Conservation (phyloP, 208 protist genomes). For the Leptomonas pyrrhocoris region DNA sequence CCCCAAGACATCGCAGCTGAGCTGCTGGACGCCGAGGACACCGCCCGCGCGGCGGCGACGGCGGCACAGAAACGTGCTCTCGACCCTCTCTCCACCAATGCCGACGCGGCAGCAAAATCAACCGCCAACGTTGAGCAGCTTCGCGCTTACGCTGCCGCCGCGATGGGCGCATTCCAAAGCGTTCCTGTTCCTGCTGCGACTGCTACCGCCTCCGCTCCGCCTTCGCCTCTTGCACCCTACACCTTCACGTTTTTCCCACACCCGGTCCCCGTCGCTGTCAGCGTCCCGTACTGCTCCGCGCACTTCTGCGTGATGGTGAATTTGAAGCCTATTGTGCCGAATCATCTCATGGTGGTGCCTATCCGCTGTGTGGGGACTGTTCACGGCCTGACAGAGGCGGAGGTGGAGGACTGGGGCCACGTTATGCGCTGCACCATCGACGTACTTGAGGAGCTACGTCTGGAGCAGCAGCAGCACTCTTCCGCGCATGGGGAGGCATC, state of each 20-base stretch:
- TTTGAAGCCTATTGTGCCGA: conserved; percentile 77
- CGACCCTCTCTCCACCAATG: conserved; percentile 41
- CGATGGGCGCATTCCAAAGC: not conserved
- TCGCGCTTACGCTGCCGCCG: not conserved
- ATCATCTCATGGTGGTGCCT: conserved; percentile 85
- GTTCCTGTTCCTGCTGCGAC: too few relatives aligned
- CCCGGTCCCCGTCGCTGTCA: conserved; percentile 37
- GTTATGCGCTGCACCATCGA: conserved; percentile 65
- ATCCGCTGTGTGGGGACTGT: conserved; percentile 78
- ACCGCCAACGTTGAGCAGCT: conserved; percentile 35
- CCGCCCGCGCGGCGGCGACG: conserved; percentile 11
- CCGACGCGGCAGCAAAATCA: conserved; percentile 33
- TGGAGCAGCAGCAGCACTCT: conserved; percentile 2
- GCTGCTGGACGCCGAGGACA: conserved; percentile 13
- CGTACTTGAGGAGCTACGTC: conserved; percentile 51
- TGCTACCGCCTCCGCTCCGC: not conserved
- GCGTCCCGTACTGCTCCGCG: conserved; percentile 59
- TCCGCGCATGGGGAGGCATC: not conserved
- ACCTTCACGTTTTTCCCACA: conserved; percentile 67
- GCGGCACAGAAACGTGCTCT: conserved; percentile 27
- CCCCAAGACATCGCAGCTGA: conserved; percentile 17
- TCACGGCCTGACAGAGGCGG: conserved; percentile 62
- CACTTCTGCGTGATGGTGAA: conserved; percentile 86
- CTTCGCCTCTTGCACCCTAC: not conserved
- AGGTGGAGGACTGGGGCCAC: conserved; percentile 75